phyloP scores from a whole-genome alignment of 225 moss, liverwort and hornwort genomes.

The Marchantia polymorpha region DNA sequence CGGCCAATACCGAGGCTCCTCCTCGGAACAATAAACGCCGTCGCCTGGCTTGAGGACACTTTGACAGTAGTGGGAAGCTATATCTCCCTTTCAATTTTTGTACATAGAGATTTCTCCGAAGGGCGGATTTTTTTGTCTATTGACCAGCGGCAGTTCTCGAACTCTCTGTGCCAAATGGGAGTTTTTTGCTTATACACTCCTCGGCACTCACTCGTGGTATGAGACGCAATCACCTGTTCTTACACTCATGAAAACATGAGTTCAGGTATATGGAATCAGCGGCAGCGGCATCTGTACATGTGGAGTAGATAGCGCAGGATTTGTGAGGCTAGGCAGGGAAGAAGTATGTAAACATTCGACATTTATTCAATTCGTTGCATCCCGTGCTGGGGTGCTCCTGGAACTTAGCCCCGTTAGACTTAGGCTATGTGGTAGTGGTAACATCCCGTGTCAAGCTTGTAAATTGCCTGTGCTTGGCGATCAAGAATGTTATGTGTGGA shows the following conservation, averaged over 20 bases:
- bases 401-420: not conserved
- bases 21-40: conserved; percentile 34
- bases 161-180: not conserved
- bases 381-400: conserved; percentile 6
- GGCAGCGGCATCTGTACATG: conserved; percentile 37
- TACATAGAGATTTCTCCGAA: conserved; percentile 15
- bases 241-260: conserved; percentile 24
- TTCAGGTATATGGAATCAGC: conserved; percentile 17
- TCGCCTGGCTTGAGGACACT: conserved; percentile 29
- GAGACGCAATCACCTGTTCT: conserved; percentile 12
- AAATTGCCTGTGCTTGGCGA: conserved; percentile 19
- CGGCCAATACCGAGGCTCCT: conserved; percentile 13
- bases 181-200: conserved; percentile 3
- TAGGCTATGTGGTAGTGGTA: not conserved
- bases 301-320: conserved; percentile 32
- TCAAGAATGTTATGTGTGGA: conserved; percentile 4
- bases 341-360: not conserved
- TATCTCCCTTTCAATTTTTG: conserved; percentile 18
- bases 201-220: conserved; percentile 6
- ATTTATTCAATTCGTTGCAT: conserved; percentile 13
- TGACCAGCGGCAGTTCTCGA: conserved; percentile 4
- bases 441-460: conserved; percentile 16
- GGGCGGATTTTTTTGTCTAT: not conserved
- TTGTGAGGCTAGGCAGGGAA: conserved; percentile 15
- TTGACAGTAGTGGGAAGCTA: conserved; percentile 10